Evolutionary conservation across 2,329 filamentous ascomycete species (phyloP), one percentile per base, ranked within the genome.

Genomic region (Parasarocladium wereldwijsianum): DNA sequence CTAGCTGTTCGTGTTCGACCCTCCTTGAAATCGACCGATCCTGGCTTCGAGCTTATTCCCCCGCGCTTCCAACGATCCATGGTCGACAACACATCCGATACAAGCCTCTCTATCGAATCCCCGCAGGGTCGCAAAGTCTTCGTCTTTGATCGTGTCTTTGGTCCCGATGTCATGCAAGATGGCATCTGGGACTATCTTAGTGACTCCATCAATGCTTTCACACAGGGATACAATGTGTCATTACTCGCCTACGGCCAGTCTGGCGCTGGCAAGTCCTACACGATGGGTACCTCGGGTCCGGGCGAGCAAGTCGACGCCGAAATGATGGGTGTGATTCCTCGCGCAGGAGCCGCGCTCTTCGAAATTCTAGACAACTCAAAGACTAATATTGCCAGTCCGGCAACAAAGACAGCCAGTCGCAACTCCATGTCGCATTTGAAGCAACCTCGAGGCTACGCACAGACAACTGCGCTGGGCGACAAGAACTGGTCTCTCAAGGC

Each of bases 151-250:
- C 77, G 85, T 37, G 86, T 98, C 5, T 98, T 98, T 47, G 69
- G 75, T 18, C 75, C 86, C 43, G 78, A 90, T 3, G 66, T 85
- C 6, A 68, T 71, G 35, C 90, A 98, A 51, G 80, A 90, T 40
- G 87, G 86, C 26, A 60, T 98, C 26, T 98, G 87, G 82, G 81
- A 93, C 26, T 98, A 98, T 46, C 63, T 98, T 28, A 73, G 73
- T 37, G 90, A 98, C 42, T 92, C 85, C 43, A 80, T 96, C 41
- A 73, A 66, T 43, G 82, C 86, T 3, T 98, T 98, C 43, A 62
- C 90, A 2, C 84, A 94, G 49, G 90, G 90, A 32, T 98, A 96
- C 68, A 98, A 98, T 70, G 90, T 98, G 34, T 98, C 90, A 4
- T 73, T 98, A 29, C 62, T 98, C 43, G 90, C 90, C 27, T 98